Evolutionary conservation across 345 rosid genomes (phyloP).

Genomic region (Gossypium raimondii): DNA sequence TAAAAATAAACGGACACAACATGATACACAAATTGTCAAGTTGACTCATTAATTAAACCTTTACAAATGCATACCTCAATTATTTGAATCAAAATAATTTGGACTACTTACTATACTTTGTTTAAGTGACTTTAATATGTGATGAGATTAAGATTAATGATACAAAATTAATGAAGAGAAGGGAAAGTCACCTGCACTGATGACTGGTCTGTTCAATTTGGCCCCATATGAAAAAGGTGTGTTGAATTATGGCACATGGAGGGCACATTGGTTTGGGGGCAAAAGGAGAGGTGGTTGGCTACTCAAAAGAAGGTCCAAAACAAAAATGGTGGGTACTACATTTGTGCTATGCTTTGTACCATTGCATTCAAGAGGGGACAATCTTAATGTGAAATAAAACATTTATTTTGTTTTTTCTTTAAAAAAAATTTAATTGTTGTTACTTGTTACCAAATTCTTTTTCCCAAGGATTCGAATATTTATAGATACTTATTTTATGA

Average conservation of each 20-base stretch:
- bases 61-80: neutral
- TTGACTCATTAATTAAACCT: neutral
- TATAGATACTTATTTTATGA: too few relatives aligned
- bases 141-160: neutral
- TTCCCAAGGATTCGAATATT: too few relatives aligned
- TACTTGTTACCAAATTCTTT: too few relatives aligned
- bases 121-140: neutral
- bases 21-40: too few relatives aligned
- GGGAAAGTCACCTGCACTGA: neutral
- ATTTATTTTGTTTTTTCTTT: neutral
- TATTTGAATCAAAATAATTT: neutral
- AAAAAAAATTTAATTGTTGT: too few relatives aligned
- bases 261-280: constrained; percentile 10
- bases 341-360: neutral
- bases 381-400: neutral
- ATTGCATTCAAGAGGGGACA: neutral
- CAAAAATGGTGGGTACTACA: constrained; percentile 1
- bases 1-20: too few relatives aligned
- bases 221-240: constrained; percentile 1
- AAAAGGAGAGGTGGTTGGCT: neutral
- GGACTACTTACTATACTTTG: neutral
- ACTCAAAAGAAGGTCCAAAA: neutral
- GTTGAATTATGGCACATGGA: constrained; percentile 10
- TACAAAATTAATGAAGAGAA: neutral
- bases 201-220: neutral